These are phyloP conservation scores for Polyporus arcularius DNA, from an alignment of 768 basidiomycete genomes.

Conservation along the genomic window DNA sequence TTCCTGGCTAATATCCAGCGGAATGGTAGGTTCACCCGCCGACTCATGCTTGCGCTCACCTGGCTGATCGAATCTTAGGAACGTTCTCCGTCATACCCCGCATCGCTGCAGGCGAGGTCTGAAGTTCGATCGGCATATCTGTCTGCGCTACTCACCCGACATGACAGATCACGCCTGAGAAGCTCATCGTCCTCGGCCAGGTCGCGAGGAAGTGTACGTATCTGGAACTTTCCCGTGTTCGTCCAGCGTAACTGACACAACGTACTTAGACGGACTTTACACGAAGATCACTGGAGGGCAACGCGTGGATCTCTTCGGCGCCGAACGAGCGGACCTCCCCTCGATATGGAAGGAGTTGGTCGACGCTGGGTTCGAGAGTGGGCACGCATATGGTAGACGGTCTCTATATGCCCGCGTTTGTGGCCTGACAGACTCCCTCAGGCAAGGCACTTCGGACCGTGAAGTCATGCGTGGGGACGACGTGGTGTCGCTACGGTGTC, in stretches of 20 bases:
- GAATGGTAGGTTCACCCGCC: conserved; percentile 40
- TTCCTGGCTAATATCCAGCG: conserved; percentile 75
- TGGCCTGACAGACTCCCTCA: background rate
- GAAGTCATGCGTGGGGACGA: conserved; percentile 76
- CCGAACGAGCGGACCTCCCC: conserved; percentile 67
- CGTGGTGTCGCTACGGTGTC: conserved; percentile 70
- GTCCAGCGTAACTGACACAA: background rate
- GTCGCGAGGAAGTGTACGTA: conserved; percentile 63
- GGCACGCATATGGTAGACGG: conserved; percentile 69
- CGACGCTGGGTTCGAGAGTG: conserved; percentile 70
- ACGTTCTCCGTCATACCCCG: conserved; percentile 75
- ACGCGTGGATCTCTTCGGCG: conserved; percentile 73
- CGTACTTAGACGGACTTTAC: conserved; percentile 55
- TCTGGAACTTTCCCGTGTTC: background rate
- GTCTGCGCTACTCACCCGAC: background rate
- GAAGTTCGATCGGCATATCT: background rate
- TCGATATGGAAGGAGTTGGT: conserved; percentile 67
- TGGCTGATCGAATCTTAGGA: conserved; percentile 28
- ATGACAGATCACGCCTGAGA: conserved; percentile 55
- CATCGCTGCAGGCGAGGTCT: conserved; percentile 65
- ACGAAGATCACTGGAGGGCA: conserved; percentile 61
- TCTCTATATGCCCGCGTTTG: background rate
- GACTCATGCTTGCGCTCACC: background rate
- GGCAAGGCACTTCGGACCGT: conserved; percentile 66
- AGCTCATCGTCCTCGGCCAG: conserved; percentile 61